Percentiles rank a stretch among this genome's conserved stretches.
Conservation (phyloP, 345 rosid species). For the Aquilaria yunnanensis region DNA sequence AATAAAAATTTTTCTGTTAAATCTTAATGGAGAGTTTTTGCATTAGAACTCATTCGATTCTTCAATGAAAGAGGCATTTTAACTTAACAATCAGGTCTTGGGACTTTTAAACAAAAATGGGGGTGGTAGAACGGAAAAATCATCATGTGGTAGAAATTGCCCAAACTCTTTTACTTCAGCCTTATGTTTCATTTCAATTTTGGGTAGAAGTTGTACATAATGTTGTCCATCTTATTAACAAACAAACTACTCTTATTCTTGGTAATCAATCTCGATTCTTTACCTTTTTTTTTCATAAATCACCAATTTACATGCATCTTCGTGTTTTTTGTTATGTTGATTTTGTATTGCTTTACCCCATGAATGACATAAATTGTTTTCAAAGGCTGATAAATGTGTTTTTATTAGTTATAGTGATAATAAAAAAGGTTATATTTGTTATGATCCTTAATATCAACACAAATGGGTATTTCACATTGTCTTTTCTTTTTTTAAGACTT, state of each 20-base stretch:
- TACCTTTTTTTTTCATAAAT: background rate
- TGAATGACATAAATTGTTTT: background rate
- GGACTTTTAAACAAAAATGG: too few relatives aligned
- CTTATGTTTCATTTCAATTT: background rate
- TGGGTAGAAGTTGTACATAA: constrained; percentile 5
- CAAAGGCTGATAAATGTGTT: constrained; percentile 2
- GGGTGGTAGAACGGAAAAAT: too few relatives aligned
- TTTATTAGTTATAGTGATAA: constrained; percentile 6
- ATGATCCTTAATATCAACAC: background rate
- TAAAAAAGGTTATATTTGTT: background rate
- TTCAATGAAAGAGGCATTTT: background rate
- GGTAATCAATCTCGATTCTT: background rate
- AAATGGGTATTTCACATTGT: background rate
- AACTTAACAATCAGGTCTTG: background rate
- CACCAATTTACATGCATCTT: background rate
- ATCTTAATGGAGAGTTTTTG: background rate
- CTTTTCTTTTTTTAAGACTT: background rate
- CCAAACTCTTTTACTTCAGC: background rate
- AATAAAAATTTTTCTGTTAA: background rate
- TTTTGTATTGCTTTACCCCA: background rate
- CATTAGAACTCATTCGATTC: background rate
- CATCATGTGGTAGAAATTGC: too few relatives aligned
- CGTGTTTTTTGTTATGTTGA: background rate
- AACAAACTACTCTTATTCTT: background rate
- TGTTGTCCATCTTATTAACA: background rate